These are phyloP conservation scores for Solanum etuberosum DNA, from an alignment of 257 asterid genomes.

Conservation along the genomic window DNA sequence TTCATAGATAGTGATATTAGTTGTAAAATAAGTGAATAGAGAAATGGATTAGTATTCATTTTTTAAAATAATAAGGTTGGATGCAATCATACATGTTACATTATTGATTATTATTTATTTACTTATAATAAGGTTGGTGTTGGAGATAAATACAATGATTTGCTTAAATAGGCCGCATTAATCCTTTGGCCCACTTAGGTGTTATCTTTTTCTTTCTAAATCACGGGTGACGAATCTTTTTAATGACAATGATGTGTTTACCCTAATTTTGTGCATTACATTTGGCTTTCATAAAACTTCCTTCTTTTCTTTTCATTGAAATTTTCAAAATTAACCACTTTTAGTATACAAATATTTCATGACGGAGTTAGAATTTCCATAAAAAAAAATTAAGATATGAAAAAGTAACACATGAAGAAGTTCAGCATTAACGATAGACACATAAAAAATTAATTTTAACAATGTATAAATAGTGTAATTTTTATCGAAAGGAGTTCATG, in stretches of 20 bases:
- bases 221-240: background rate
- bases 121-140: background rate
- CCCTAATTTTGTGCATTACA: background rate
- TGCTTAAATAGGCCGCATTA: background rate
- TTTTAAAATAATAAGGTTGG: background rate
- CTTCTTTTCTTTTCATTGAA: background rate
- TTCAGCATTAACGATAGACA: too few relatives aligned
- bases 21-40: background rate
- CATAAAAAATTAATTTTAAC: too few relatives aligned
- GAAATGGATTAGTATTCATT: background rate
- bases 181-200: background rate
- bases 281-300: background rate
- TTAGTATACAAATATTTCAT: too few relatives aligned
- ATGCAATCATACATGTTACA: background rate
- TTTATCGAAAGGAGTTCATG: too few relatives aligned
- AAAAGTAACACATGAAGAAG: background rate
- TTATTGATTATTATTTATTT: background rate
- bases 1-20: background rate
- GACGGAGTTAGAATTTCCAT: background rate
- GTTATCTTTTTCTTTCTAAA: background rate
- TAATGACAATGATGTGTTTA: background rate
- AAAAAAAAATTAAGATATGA: background rate
- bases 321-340: background rate
- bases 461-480: too few relatives aligned
- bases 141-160: background rate